Percentiles rank a stretch among this genome's conserved stretches.
Conservation (phyloP, 257 asterid species). For the Solanum virginianum region DNA sequence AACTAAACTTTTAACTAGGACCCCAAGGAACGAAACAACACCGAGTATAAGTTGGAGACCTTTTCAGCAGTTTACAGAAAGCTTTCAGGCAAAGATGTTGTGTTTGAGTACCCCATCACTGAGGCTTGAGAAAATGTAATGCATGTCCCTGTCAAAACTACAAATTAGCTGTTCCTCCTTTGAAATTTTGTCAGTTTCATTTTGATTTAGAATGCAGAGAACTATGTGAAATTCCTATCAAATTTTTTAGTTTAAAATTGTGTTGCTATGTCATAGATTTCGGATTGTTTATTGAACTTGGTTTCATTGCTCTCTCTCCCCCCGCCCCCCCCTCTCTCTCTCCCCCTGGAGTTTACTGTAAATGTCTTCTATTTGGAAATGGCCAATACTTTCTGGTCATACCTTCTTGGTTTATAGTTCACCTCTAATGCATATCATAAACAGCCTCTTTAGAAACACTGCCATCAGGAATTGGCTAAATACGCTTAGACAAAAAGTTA, state of each 20-base stretch:
- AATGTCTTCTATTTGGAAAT: background rate
- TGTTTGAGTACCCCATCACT: conserved; percentile 28
- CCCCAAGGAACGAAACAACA: conserved; percentile 1
- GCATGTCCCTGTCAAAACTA: background rate
- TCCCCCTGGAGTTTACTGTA: background rate
- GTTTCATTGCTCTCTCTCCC: background rate
- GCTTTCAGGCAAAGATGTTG: conserved; percentile 38
- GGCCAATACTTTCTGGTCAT: background rate
- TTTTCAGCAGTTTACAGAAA: conserved; percentile 34
- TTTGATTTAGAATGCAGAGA: conserved; percentile 4
- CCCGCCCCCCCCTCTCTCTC: too few species aligned
- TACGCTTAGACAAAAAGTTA: too few species aligned
- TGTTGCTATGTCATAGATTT: background rate
- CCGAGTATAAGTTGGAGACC: conserved; percentile 24
- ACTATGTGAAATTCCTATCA: background rate
- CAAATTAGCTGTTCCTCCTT: background rate
- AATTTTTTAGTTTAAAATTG: background rate
- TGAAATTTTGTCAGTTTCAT: background rate
- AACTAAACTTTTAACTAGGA: background rate
- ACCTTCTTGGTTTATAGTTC: background rate
- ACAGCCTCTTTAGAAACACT: background rate
- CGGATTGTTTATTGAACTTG: background rate
- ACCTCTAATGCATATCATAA: background rate
- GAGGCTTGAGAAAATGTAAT: conserved; percentile 1
- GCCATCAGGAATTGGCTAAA: background rate